A percentile compares a stretch with the other conserved stretches of the same genome.
phyloP scores from a whole-genome alignment of 2,329 filamentous ascomycete genomes.

The Fusarium verrucosum region DNA sequence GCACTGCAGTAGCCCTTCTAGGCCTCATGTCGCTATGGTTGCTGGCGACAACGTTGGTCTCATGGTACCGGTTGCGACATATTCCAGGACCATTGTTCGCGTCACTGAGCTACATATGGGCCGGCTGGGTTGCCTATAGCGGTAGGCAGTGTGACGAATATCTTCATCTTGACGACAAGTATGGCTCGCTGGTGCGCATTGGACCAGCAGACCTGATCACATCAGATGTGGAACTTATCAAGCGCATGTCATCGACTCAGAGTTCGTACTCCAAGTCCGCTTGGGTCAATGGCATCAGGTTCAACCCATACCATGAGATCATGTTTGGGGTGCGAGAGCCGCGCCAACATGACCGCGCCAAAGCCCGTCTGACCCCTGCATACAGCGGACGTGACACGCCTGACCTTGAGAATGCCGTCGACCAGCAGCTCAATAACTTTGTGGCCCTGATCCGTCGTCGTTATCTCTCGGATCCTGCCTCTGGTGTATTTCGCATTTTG shows the following conservation, averaged over 20 bases:
- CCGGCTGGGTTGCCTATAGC: no score
- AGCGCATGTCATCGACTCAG: not conserved
- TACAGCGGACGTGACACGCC: slow-evolving; percentile 13
- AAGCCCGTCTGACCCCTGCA: not conserved
- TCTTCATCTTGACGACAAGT: not conserved
- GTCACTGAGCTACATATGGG: no score
- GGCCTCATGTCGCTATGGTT: no score
- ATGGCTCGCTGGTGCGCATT: slow-evolving; percentile 3
- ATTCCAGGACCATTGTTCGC: no score
- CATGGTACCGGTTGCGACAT: no score
- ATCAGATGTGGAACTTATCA: slow-evolving; percentile 1
- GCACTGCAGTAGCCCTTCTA: no score
- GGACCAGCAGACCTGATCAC: not conserved
- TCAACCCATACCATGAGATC: not conserved
- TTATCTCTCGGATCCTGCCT: not conserved
- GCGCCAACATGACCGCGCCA: not conserved
- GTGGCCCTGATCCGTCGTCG: not conserved
- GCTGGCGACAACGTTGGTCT: no score
- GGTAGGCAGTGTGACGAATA: no score
- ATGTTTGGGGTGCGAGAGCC: not conserved
- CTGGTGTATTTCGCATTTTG: not conserved
- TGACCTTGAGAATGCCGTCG: not conserved
- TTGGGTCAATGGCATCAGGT: not conserved
- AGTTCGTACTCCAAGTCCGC: not conserved
- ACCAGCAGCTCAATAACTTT: not conserved